Percentiles rank a stretch among this genome's conserved stretches.
Evolutionary conservation across 2,329 filamentous ascomycete species (phyloP).

Genomic region (Juglanconis oblonga): DNA sequence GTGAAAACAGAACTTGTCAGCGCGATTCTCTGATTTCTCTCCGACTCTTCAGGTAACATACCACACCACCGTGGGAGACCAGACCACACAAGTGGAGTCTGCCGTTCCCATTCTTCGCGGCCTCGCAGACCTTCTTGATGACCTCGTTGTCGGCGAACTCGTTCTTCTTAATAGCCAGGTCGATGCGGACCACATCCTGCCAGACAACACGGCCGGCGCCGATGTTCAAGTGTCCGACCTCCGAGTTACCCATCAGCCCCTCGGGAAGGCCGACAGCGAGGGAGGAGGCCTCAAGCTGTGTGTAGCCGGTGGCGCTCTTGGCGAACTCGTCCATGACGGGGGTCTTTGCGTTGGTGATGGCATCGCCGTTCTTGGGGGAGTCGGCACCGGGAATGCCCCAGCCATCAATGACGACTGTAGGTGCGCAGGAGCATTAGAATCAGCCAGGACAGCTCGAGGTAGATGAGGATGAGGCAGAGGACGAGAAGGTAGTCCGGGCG

Average conservation of each 20-base stretch:
- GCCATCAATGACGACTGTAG: conserved; percentile 93
- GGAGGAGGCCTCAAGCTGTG: conserved; percentile 92
- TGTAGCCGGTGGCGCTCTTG: conserved; percentile 78
- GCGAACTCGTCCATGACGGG: conserved; percentile 93
- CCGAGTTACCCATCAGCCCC: conserved; percentile 97
- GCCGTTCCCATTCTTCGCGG: conserved; percentile 83
- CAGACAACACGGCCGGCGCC: conserved; percentile 96
- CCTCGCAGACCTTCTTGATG: conserved; percentile 72
- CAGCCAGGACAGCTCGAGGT: conserved; percentile 59
- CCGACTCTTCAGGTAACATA: conserved; percentile 34
- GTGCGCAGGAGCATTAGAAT: conserved; percentile 51
- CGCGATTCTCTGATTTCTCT: background rate
- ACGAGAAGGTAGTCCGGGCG: conserved; percentile 39
- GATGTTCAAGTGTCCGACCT: conserved; percentile 98
- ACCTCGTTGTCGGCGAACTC: conserved; percentile 74
- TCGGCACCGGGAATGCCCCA: conserved; percentile 85
- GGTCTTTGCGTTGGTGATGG: conserved; percentile 89
- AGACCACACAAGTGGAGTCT: conserved; percentile 89
- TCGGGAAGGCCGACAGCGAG: conserved; percentile 93
- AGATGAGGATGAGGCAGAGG: conserved; percentile 51
- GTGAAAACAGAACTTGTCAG: background rate
- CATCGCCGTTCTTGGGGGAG: conserved; percentile 86
- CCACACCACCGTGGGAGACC: conserved; percentile 90
- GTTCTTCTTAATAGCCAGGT: conserved; percentile 83
- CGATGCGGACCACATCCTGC: conserved; percentile 97